Base-by-base conservation (phyloP, 148 eudicot genomes). In the Silene conica region DNA sequence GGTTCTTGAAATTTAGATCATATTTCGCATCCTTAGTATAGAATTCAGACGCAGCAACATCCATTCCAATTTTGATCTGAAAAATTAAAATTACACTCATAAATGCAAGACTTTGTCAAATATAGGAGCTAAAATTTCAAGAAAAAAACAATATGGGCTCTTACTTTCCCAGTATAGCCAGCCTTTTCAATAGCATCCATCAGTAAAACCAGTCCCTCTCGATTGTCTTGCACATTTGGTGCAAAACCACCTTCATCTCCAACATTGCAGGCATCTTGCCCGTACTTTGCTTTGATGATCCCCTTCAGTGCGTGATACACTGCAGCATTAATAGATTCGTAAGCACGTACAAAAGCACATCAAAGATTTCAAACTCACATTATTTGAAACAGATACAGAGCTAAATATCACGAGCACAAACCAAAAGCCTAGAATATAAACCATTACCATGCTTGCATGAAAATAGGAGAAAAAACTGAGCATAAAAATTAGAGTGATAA, bases 191-290 rank as follows among this genome's bases (percentile, higher is more conserved):
- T 95, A 76, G 99, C 99, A 84, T 90, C 92, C 77, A 90, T 85
- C 31, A 95, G 97, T 76, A 95, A 90, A 67, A 82, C 75, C 70
- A 95, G 80, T 46, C 99, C 99, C 78, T 95, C 99, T 64, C 97
- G 85, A 73, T 95, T 95, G 71, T 95, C 99, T 80, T 92, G 99
- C 56, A 95, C 96, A 82, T 95, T 95, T 13, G 99, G 99, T 59
- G 99, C 99, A 83, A 95, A 95, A 65, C 99, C 99, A 73, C 99
- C 99, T 83, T 95, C 99, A 80, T 95, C 99, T 77, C 99, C 99
- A 63, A 95, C 97, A 80, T 95, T 92, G 83, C 97, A 92, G 20
- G 99, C 99, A 78, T 95, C 99, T 85, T 95, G 99, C 71, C 99
- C 99, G 69, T 95, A 95, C 81, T 95, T 95, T 28, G 96, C 88